phyloP scores from a whole-genome alignment of 345 rosid species.

The Euphorbia peplus region DNA sequence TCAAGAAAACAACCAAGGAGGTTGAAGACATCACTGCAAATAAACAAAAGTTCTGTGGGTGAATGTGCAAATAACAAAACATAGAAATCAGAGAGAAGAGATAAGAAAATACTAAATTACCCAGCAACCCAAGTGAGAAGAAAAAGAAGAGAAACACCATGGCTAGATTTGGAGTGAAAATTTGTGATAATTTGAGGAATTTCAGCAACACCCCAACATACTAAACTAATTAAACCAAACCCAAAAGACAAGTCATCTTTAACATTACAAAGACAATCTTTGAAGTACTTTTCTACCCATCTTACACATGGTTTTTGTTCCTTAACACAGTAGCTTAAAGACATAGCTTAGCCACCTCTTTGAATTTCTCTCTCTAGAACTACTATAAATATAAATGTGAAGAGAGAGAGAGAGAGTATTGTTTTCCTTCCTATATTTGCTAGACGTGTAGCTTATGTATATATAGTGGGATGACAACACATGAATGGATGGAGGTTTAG shows the following conservation, averaged over 20 bases:
- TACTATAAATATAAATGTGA: not conserved
- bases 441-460: not conserved
- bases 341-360: slow-evolving; percentile 39
- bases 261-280: slow-evolving; percentile 77
- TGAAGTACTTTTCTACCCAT: slow-evolving; percentile 76
- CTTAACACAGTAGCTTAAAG: slow-evolving; percentile 45
- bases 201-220: slow-evolving; percentile 92
- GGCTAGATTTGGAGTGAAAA: slow-evolving; percentile 85
- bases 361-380: slow-evolving; percentile 9
- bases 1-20: slow-evolving; percentile 89
- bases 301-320: slow-evolving; percentile 61
- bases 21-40: slow-evolving; percentile 80
- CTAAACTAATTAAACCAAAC: slow-evolving; percentile 61
- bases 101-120: slow-evolving; percentile 44
- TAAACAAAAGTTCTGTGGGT: not conserved
- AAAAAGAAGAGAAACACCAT: slow-evolving; percentile 84
- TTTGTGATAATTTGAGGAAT: slow-evolving; percentile 93
- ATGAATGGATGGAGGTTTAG: too few species aligned
- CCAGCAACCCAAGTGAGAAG: slow-evolving; percentile 98
- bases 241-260: slow-evolving; percentile 70
- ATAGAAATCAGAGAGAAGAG: not conserved
- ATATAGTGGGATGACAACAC: not conserved
- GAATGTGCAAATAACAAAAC: too few species aligned
- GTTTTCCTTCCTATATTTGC: not conserved
- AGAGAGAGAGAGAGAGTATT: too few species aligned